Base-by-base conservation (phyloP, 768 basidiomycete genomes). In the Rhizopogon vulgaris region DNA sequence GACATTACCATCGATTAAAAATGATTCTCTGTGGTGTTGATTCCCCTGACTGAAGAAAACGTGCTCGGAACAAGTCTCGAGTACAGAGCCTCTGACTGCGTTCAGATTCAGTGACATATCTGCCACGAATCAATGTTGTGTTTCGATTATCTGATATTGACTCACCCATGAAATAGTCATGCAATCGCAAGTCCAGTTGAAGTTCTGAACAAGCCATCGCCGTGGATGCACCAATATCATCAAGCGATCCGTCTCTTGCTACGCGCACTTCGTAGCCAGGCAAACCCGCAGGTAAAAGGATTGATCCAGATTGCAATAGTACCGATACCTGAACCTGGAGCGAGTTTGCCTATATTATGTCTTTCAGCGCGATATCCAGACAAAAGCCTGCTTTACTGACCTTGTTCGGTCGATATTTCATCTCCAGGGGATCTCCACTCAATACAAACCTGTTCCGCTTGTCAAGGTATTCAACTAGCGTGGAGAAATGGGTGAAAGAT, bases 401-500 rank as follows among this genome's bases (percentile, higher is more conserved):
- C 71, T 85, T 82, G 41, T 84, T 87, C 41, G 82, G 79, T 8
- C 93, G 78, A 68, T 94, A 91, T 61, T 90, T 93, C 52, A 79
- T 72, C 48, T 78, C 71, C 1, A 95, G 74, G 0, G 90, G 91
- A 68, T 97, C 94, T 4, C 94, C 94, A 12, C 84, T 73, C 10
- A 81, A 78, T 1, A 78, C 57, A 1, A 78, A 78, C 47, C 71
- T 73, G 40, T 71, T 75, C 38, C 82, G 77, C 60, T 83, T 87
- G 49, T 85, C 79, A 41, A 92, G 71, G 64, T 92, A 95, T 71
- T 98, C 95, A 18, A 78, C 79, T 38, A 92, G 74, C 0, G 91
- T 96, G 3, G 85, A 84, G 60, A 94, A 97, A 58, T 95, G 89
- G 2, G 93, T 96, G 68, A 96, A 98, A 4, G 82, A 78, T 10